Percentiles rank a stretch among this genome's conserved stretches.
phyloP scores from a whole-genome alignment of 2,329 filamentous ascomycete genomes.

The Aspergillus proliferans region DNA sequence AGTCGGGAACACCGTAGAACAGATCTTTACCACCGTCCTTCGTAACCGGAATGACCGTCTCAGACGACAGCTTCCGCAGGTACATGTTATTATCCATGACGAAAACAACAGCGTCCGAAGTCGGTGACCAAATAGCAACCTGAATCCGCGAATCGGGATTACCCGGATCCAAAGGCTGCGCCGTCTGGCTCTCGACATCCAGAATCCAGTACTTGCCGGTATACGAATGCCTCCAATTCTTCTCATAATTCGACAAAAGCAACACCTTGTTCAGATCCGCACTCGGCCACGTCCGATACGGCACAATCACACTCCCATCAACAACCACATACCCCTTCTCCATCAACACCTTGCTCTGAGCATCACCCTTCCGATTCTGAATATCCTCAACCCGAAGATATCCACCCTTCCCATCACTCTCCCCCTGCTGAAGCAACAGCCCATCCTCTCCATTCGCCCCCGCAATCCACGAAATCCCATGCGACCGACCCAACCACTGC shows the following conservation, averaged over 20 bases:
- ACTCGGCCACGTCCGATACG: slow-evolving; percentile 65
- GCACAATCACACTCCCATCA: slow-evolving; percentile 49
- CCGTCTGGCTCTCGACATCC: slow-evolving; percentile 73
- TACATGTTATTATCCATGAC: slow-evolving; percentile 87
- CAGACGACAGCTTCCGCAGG: slow-evolving; percentile 60
- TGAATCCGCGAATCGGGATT: slow-evolving; percentile 64
- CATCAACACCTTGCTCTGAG: slow-evolving; percentile 64
- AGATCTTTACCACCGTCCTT: slow-evolving; percentile 78
- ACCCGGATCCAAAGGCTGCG: slow-evolving; percentile 68
- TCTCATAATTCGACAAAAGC: slow-evolving; percentile 63
- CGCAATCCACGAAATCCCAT: slow-evolving; percentile 43
- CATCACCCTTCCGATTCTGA: slow-evolving; percentile 47
- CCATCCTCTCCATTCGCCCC: slow-evolving; percentile 60
- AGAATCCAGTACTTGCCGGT: slow-evolving; percentile 86
- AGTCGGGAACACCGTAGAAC: slow-evolving; percentile 95
- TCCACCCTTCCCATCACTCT: slow-evolving; percentile 51
- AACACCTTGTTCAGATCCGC: slow-evolving; percentile 80
- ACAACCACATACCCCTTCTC: slow-evolving; percentile 58
- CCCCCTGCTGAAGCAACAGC: slow-evolving; percentile 66
- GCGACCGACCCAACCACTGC: slow-evolving; percentile 31
- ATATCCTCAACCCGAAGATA: slow-evolving; percentile 87
- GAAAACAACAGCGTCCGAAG: slow-evolving; percentile 81
- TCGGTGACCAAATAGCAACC: slow-evolving; percentile 82
- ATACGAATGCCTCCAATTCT: slow-evolving; percentile 86
- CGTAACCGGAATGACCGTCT: slow-evolving; percentile 66